Conservation (phyloP, 331 rosid genomes). For the Saraca asoca region DNA sequence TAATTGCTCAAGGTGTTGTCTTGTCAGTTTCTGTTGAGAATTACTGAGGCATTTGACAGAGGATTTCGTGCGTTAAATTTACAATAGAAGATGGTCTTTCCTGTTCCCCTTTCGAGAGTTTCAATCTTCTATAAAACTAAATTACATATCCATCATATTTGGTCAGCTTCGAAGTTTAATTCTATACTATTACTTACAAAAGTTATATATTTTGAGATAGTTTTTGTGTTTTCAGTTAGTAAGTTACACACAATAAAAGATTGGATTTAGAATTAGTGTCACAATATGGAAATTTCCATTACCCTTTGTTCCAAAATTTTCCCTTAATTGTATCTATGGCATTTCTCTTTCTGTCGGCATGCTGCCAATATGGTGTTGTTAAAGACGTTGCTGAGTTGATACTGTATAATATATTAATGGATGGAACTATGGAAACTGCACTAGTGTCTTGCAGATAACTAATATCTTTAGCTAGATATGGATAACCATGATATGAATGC, state of each 20-base stretch:
- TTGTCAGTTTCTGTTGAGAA: neutral
- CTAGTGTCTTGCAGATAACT: neutral
- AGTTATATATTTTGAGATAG: neutral
- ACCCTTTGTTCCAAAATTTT: slow-evolving; percentile 8
- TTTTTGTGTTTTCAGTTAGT: slow-evolving; percentile 9
- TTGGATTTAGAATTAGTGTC: slow-evolving; percentile 27
- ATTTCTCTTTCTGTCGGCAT: slow-evolving; percentile 23
- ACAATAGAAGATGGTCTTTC: too few relatives aligned
- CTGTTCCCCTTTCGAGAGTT: neutral
- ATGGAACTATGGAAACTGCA: slow-evolving; percentile 31
- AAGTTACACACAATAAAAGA: neutral
- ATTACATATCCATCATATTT: slow-evolving; percentile 13
- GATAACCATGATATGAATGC: too few relatives aligned
- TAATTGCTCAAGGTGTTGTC: neutral
- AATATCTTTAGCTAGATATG: too few relatives aligned
- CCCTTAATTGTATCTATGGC: slow-evolving; percentile 29
- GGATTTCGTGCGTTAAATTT: neutral
- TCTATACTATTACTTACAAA: neutral
- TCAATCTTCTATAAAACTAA: neutral
- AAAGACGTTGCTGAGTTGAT: slow-evolving; percentile 31
- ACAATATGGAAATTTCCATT: neutral
- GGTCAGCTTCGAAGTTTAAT: neutral
- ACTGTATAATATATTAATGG: slow-evolving; percentile 23
- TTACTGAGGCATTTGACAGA: neutral
- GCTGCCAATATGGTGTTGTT: slow-evolving; percentile 33